Percentiles rank a stretch among this genome's conserved stretches.
These are phyloP conservation scores for Fusarium avenaceum DNA, from an alignment of 2,329 filamentous ascomycete species.

Conservation along the genomic window DNA sequence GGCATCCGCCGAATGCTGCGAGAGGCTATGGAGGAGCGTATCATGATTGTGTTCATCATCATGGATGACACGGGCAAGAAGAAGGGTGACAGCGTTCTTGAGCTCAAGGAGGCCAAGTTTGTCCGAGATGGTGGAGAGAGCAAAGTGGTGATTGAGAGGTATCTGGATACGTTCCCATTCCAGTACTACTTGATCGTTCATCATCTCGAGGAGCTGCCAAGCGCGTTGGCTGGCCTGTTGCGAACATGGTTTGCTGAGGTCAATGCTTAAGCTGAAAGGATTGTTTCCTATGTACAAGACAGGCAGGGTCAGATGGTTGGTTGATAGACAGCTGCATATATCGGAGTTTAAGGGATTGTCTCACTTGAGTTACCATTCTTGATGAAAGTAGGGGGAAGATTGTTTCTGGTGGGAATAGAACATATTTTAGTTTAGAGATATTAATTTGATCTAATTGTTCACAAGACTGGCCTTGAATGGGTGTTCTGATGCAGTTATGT, in stretches of 20 bases:
- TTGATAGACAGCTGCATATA: slow-evolving; percentile 12
- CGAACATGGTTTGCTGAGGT: slow-evolving; percentile 95
- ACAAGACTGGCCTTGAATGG: not conserved
- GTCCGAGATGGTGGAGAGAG: slow-evolving; percentile 74
- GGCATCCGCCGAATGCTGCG: slow-evolving; percentile 84
- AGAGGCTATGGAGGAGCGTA: slow-evolving; percentile 90
- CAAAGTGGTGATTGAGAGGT: slow-evolving; percentile 85
- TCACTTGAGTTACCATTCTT: slow-evolving; percentile 10
- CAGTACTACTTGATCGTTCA: slow-evolving; percentile 96
- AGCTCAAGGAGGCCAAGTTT: slow-evolving; percentile 90
- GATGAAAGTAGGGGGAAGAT: not conserved
- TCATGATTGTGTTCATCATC: slow-evolving; percentile 98
- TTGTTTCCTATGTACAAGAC: slow-evolving; percentile 6
- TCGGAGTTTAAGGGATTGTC: slow-evolving; percentile 28
- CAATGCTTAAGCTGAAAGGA: slow-evolving; percentile 54
- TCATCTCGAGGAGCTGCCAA: slow-evolving; percentile 90
- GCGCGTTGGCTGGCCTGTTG: slow-evolving; percentile 86
- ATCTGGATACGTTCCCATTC: slow-evolving; percentile 96
- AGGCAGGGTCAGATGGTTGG: not conserved
- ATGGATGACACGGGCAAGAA: slow-evolving; percentile 75
- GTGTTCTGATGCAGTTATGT: not conserved
- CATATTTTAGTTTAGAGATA: not conserved
- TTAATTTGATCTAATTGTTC: slow-evolving; percentile 14
- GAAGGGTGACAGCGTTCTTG: slow-evolving; percentile 78
- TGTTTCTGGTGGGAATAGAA: slow-evolving; percentile 7